phyloP scores from a whole-genome alignment of 345 rosid genomes.

The Abelmoschus esculentus region DNA sequence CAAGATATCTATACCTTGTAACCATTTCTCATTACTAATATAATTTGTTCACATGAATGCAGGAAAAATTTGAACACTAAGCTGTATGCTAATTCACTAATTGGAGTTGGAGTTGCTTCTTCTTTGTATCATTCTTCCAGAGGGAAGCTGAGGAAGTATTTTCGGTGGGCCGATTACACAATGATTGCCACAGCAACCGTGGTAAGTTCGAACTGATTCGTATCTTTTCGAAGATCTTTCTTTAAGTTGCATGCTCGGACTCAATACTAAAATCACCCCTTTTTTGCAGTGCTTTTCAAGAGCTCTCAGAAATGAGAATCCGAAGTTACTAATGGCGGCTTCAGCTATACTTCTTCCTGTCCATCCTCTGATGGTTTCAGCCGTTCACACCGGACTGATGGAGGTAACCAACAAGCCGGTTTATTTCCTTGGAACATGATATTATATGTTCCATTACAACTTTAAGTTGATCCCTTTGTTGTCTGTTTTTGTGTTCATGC shows the following conservation, averaged over 20 bases:
- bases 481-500: background rate
- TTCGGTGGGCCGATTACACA: constrained; percentile 89
- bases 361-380: constrained; percentile 94
- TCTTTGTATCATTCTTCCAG: constrained; percentile 82
- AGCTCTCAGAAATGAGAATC: constrained; percentile 77
- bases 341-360: constrained; percentile 74
- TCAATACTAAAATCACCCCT: background rate
- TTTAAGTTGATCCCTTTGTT: background rate
- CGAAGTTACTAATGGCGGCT: constrained; percentile 94
- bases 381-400: constrained; percentile 91
- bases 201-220: constrained; percentile 32
- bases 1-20: background rate
- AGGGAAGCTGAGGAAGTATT: constrained; percentile 64
- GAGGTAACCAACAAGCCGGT: constrained; percentile 47
- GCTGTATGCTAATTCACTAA: constrained; percentile 83
- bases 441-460: background rate
- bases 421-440: background rate
- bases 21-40: background rate
- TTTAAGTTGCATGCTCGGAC: constrained; percentile 1
- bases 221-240: background rate
- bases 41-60: constrained; percentile 8
- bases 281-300: constrained; percentile 71
- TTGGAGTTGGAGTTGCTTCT: constrained; percentile 92
- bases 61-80: constrained; percentile 68
- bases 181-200: constrained; percentile 86